Evolutionary conservation across 768 basidiomycete genomes (phyloP).

Genomic region (Polyporus arcularius): DNA sequence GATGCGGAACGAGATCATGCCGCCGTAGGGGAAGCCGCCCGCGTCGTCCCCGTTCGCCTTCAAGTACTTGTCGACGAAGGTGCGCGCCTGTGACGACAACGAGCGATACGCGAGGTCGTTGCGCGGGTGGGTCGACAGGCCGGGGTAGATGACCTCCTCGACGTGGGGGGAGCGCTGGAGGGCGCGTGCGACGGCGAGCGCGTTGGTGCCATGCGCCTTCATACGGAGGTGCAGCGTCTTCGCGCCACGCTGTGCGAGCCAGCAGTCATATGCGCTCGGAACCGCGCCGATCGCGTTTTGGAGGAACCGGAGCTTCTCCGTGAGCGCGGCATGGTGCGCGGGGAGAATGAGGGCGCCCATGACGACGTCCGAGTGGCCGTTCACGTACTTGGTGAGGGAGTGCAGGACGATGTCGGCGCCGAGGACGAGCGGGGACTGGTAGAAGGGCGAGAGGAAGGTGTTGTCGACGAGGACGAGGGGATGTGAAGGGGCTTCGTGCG

Average conservation of each 20-base stretch:
- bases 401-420: slow-evolving; percentile 88
- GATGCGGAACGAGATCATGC: slow-evolving; percentile 81
- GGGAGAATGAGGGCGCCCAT: slow-evolving; percentile 85
- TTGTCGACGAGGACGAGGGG: slow-evolving; percentile 92
- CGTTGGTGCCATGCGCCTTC: slow-evolving; percentile 84
- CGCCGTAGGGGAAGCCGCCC: slow-evolving; percentile 82
- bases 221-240: slow-evolving; percentile 92
- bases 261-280: slow-evolving; percentile 84
- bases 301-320: slow-evolving; percentile 72
- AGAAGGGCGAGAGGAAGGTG: slow-evolving; percentile 93
- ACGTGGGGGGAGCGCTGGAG: slow-evolving; percentile 60
- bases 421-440: slow-evolving; percentile 80
- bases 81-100: slow-evolving; percentile 67
- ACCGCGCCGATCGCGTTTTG: slow-evolving; percentile 89
- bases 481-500: slow-evolving; percentile 56
- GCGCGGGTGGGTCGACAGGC: slow-evolving; percentile 66
- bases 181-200: slow-evolving; percentile 68
- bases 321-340: slow-evolving; percentile 47
- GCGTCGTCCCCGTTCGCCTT: slow-evolving; percentile 32
- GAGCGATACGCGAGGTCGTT: slow-evolving; percentile 63
- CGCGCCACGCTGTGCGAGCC: slow-evolving; percentile 86
- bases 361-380: slow-evolving; percentile 92
- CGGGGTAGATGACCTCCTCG: slow-evolving; percentile 86
- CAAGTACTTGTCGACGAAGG: slow-evolving; percentile 52
- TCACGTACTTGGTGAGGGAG: slow-evolving; percentile 86